Evolutionary conservation across 2,329 filamentous ascomycete genomes (phyloP).

Genomic region (Microcera coccophila): DNA sequence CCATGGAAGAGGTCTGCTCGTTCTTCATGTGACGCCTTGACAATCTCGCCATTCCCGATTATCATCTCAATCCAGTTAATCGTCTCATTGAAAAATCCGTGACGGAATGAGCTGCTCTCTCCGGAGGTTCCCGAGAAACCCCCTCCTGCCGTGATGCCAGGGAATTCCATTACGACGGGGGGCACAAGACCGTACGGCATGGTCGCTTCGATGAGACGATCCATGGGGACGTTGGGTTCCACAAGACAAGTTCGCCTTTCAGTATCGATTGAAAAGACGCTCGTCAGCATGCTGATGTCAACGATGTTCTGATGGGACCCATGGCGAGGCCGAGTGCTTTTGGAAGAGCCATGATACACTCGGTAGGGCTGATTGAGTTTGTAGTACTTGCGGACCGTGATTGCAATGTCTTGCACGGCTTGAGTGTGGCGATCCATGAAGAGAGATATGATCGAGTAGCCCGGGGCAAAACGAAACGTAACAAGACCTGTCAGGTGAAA

Average conservation of each 20-base stretch:
- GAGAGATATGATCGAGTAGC: too few relatives aligned
- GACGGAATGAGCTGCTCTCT: conserved; percentile 64
- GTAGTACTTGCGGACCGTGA: conserved; percentile 43
- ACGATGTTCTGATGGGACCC: conserved; percentile 53
- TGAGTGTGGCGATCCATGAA: conserved; percentile 45
- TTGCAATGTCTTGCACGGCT: conserved; percentile 41
- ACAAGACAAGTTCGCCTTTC: conserved; percentile 55
- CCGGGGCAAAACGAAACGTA: too few relatives aligned
- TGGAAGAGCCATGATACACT: conserved; percentile 75
- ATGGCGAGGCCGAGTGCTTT: conserved; percentile 62
- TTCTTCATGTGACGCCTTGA: conserved; percentile 50
- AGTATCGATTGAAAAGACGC: conserved; percentile 59
- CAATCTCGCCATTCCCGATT: conserved; percentile 55
- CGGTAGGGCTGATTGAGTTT: conserved; percentile 54
- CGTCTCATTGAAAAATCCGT: conserved; percentile 62
- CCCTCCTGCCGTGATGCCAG: conserved; percentile 65
- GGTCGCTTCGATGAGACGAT: conserved; percentile 56
- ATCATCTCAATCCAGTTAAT: conserved; percentile 63
- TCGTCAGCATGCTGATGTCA: conserved; percentile 61
- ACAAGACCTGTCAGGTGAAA: too few relatives aligned
- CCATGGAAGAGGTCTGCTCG: conserved; percentile 60
- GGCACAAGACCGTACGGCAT: conserved; percentile 55
- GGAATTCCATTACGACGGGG: conserved; percentile 67
- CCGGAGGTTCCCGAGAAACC: conserved; percentile 63
- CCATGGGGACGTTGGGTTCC: conserved; percentile 69